Conservation (phyloP, 78 protist species). For the Monosiga brevicollis region DNA sequence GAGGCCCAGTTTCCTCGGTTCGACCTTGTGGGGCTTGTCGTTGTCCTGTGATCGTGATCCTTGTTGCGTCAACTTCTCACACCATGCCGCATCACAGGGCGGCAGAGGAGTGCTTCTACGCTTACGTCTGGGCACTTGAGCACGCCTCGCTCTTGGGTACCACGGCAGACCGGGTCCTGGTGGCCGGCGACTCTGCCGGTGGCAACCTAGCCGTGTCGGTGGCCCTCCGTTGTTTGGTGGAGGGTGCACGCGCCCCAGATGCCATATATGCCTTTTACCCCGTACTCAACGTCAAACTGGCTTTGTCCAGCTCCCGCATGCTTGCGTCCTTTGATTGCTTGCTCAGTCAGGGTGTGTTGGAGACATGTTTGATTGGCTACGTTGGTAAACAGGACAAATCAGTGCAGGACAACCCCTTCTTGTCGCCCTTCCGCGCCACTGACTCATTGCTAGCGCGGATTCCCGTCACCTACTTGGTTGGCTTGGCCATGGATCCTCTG, state of each 20-base stretch:
- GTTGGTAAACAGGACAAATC: neutral
- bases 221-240: slow-evolving; percentile 1
- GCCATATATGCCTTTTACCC: slow-evolving; percentile 10
- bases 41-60: too few relatives aligned
- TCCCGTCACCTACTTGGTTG: neutral
- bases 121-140: slow-evolving; percentile 25
- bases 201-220: slow-evolving; percentile 31
- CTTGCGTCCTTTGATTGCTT: slow-evolving; percentile 24
- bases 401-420: neutral
- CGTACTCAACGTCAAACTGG: neutral
- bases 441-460: neutral
- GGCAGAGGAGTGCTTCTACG: slow-evolving; percentile 14
- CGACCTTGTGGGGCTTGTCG: too few relatives aligned
- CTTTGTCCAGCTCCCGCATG: slow-evolving; percentile 13
- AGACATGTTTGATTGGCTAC: slow-evolving; percentile 6
- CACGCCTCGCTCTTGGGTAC: slow-evolving; percentile 7
- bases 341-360: slow-evolving; percentile 1
- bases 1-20: slow-evolving; percentile 11
- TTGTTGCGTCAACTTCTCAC: too few relatives aligned
- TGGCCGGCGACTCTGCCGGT: slow-evolving; percentile 38
- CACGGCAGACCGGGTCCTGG: slow-evolving; percentile 2
- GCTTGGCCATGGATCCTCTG: slow-evolving; percentile 21
- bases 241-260: slow-evolving; percentile 13
- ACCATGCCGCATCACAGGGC: too few relatives aligned
- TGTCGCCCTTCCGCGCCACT: neutral